Percentiles rank a stretch among this genome's conserved stretches.
Evolutionary conservation across 2,329 filamentous ascomycete genomes (phyloP).

Genomic region (Stachybotrys echinatus): DNA sequence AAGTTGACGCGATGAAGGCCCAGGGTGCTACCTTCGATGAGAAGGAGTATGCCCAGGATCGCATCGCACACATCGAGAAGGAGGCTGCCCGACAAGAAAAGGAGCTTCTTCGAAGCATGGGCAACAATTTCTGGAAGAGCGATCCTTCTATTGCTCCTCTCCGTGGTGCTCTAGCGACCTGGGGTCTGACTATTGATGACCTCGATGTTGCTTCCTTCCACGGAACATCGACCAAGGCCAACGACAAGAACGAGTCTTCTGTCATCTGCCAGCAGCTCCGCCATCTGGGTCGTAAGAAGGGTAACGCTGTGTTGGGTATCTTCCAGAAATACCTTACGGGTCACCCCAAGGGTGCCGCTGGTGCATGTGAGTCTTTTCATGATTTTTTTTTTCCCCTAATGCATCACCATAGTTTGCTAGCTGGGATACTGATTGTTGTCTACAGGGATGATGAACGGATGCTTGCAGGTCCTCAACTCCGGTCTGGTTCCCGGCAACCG

Average conservation of each 20-base stretch:
- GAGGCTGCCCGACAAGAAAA: constrained; percentile 86
- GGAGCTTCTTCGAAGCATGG: constrained; percentile 85
- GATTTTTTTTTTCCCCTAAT: too few species aligned
- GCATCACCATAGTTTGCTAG: too few species aligned
- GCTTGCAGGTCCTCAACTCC: constrained; percentile 88
- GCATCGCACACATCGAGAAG: constrained; percentile 78
- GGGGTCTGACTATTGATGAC: constrained; percentile 96
- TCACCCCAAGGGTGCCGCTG: constrained; percentile 97
- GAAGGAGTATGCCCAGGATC: constrained; percentile 79
- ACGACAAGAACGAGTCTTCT: constrained; percentile 99
- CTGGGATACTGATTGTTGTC: not conserved
- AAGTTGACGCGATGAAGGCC: constrained; percentile 85
- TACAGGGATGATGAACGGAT: constrained; percentile 92
- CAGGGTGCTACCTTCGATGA: constrained; percentile 72
- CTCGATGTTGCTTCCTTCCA: constrained; percentile 96
- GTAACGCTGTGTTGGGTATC: constrained; percentile 91
- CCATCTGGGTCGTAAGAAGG: constrained; percentile 92
- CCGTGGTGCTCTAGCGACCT: constrained; percentile 91
- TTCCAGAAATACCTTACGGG: constrained; percentile 99
- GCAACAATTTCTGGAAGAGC: constrained; percentile 99
- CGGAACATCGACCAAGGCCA: constrained; percentile 95
- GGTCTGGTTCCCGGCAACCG: constrained; percentile 95
- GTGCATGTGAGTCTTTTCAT: constrained; percentile 53
- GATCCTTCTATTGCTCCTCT: constrained; percentile 91
- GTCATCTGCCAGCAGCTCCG: constrained; percentile 95